Evolutionary conservation across 768 basidiomycete species (phyloP).

Genomic region (Mycena filopes): DNA sequence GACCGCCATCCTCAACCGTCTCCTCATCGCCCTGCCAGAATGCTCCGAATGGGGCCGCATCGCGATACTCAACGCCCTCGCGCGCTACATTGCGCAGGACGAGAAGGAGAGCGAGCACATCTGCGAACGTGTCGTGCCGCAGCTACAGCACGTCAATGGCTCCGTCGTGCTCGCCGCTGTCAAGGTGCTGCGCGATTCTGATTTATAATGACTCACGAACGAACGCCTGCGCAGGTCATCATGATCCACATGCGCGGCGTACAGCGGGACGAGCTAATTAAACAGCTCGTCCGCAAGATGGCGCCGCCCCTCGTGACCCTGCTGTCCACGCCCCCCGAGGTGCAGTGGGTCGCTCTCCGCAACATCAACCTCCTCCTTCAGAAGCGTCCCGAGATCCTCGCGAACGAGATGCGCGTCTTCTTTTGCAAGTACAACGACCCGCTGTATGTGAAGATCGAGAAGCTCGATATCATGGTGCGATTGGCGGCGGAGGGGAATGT

Average conservation of each 20-base stretch:
- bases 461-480: constrained; percentile 98
- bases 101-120: constrained; percentile 98
- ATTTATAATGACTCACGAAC: neutral
- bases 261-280: constrained; percentile 82
- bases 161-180: constrained; percentile 95
- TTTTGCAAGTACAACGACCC: constrained; percentile 99
- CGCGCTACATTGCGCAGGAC: constrained; percentile 85
- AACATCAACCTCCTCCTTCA: constrained; percentile 98
- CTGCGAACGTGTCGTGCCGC: constrained; percentile 97
- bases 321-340: constrained; percentile 95
- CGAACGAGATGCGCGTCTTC: constrained; percentile 98
- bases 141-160: constrained; percentile 97
- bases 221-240: constrained; percentile 69
- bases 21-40: constrained; percentile 96
- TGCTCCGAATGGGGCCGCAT: constrained; percentile 99
- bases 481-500: constrained; percentile 92
- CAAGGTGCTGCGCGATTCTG: constrained; percentile 63
- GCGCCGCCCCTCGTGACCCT: constrained; percentile 96
- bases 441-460: constrained; percentile 98
- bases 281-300: constrained; percentile 94
- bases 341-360: constrained; percentile 97
- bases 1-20: constrained; percentile 82
- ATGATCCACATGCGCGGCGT: constrained; percentile 93
- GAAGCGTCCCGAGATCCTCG: constrained; percentile 88
- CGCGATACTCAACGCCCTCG: constrained; percentile 87